phyloP scores from a whole-genome alignment of 441 rosid genomes.

The Populus tomentosa region DNA sequence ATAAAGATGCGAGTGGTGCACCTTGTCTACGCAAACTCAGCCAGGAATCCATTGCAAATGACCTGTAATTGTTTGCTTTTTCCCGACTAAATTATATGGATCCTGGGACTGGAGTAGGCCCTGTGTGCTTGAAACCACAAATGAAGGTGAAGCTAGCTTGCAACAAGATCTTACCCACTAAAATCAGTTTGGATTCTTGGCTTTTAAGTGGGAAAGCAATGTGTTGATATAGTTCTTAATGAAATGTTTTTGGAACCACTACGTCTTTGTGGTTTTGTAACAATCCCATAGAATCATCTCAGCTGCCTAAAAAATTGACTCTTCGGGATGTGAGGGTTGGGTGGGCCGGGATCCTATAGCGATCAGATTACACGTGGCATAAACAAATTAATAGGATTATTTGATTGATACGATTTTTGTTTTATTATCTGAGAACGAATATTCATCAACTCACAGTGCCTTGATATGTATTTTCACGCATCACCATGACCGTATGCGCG shows the following conservation, averaged over 20 bases:
- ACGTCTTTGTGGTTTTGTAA: background rate
- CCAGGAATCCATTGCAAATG: background rate
- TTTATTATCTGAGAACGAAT: background rate
- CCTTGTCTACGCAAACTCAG: background rate
- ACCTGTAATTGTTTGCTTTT: background rate
- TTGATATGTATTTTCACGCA: background rate
- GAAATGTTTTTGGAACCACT: background rate
- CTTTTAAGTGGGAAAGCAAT: background rate
- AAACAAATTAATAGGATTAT: background rate
- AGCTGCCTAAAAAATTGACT: background rate
- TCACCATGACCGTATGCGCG: background rate
- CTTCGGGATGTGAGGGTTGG: background rate
- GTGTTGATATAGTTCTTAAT: background rate
- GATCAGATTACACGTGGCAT: background rate
- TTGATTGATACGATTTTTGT: background rate
- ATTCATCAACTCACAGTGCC: background rate
- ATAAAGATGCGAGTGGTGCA: background rate
- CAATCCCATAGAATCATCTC: background rate
- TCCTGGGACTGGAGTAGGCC: background rate
- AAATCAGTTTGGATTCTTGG: conserved; percentile 8
- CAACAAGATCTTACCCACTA: conserved; percentile 22
- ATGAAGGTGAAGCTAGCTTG: conserved; percentile 12
- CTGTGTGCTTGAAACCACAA: background rate
- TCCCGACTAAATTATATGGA: background rate
- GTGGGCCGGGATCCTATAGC: background rate